Percentiles rank a stretch among this genome's conserved stretches.
These are phyloP conservation scores for Papiliotrema nemorosa DNA, from an alignment of 1,284 basidiomycete species.

Conservation along the genomic window DNA sequence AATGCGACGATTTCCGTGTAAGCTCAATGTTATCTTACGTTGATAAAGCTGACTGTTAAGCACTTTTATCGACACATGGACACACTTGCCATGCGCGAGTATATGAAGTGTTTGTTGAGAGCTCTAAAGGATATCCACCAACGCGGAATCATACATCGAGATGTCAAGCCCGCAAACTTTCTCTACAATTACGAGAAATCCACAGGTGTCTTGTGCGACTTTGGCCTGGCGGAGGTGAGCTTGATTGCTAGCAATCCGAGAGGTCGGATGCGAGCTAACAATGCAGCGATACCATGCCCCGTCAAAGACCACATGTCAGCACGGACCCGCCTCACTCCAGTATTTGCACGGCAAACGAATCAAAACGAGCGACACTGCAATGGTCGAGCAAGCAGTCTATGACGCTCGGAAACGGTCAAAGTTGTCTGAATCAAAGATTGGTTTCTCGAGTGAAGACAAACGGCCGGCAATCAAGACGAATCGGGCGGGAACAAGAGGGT, in stretches of 20 bases:
- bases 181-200: conserved; percentile 84
- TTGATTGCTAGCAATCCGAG: conserved; percentile 6
- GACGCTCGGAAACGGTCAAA: conserved; percentile 60
- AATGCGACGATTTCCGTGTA: conserved; percentile 89
- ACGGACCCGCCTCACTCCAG: conserved; percentile 60
- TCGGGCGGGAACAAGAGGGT: conserved; percentile 92
- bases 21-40: conserved; percentile 31
- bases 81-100: conserved; percentile 62
- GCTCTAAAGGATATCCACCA: conserved; percentile 85
- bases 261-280: not conserved
- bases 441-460: conserved; percentile 50
- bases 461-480: conserved; percentile 85
- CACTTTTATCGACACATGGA: conserved; percentile 49
- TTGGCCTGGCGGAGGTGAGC: conserved; percentile 86
- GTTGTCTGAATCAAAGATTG: conserved; percentile 45
- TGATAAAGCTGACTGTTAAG: conserved; percentile 16
- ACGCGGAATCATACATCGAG: conserved; percentile 89
- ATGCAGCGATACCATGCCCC: conserved; percentile 48
- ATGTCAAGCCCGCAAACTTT: conserved; percentile 98
- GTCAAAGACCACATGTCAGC: conserved; percentile 59
- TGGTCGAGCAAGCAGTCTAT: conserved; percentile 54
- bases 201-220: conserved; percentile 86
- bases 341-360: conserved; percentile 62
- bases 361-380: conserved; percentile 33
- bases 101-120: conserved; percentile 87